Evolutionary conservation across 352 stramenopile species (phyloP).

Genomic region (Peronospora belbahrii): DNA sequence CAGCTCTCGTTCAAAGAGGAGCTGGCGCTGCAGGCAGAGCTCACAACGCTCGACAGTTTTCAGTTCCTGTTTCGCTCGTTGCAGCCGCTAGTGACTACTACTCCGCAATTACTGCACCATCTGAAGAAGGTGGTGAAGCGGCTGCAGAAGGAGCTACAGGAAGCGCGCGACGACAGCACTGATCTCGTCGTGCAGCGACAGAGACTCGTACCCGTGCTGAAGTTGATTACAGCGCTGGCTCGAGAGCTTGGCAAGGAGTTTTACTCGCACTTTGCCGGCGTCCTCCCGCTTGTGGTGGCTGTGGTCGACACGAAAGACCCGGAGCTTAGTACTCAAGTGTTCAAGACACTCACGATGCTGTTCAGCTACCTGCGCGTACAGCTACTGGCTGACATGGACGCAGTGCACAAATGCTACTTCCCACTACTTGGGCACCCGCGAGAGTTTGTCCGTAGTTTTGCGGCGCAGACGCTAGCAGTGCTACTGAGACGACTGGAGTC

Average conservation of each 20-base stretch:
- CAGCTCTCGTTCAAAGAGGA: slow-evolving; percentile 79
- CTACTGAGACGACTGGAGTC: slow-evolving; percentile 74
- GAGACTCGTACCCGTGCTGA: slow-evolving; percentile 64
- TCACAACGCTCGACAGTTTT: slow-evolving; percentile 80
- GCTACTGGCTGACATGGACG: slow-evolving; percentile 82
- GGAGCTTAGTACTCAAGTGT: slow-evolving; percentile 85
- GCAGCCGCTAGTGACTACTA: slow-evolving; percentile 68
- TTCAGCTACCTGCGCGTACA: slow-evolving; percentile 83
- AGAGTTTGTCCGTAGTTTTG: slow-evolving; percentile 86
- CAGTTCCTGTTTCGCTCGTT: slow-evolving; percentile 65
- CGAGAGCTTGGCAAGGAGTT: slow-evolving; percentile 82
- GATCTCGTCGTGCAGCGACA: slow-evolving; percentile 62
- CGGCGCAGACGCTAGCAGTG: slow-evolving; percentile 79
- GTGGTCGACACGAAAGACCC: slow-evolving; percentile 84
- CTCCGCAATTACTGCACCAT: slow-evolving; percentile 77
- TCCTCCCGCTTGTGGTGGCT: slow-evolving; percentile 59
- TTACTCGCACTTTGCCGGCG: slow-evolving; percentile 67
- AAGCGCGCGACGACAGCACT: slow-evolving; percentile 15
- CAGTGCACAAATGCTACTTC: slow-evolving; percentile 88
- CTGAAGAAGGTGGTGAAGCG: slow-evolving; percentile 59
- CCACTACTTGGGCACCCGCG: slow-evolving; percentile 76
- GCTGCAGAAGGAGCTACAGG: slow-evolving; percentile 52
- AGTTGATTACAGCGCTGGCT: slow-evolving; percentile 73
- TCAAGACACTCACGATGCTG: slow-evolving; percentile 87
- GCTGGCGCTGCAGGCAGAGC: slow-evolving; percentile 64